Conservation (phyloP, 768 basidiomycete genomes). For the Chiua virens region DNA sequence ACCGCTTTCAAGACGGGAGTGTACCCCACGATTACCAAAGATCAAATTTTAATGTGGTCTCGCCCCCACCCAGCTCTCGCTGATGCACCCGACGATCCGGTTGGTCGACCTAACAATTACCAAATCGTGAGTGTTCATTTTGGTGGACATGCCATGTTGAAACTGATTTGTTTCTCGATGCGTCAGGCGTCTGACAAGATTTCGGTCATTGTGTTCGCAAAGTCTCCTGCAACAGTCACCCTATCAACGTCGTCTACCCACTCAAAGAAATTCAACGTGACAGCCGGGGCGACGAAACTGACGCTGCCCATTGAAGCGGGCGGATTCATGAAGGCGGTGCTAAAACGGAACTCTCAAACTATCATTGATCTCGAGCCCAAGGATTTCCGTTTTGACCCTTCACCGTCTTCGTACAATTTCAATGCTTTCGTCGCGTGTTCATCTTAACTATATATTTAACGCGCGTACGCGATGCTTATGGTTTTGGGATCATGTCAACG, state of each 20-base stretch:
- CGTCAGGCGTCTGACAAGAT: slow-evolving; percentile 56
- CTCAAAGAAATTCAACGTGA: slow-evolving; percentile 48
- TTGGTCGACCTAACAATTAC: slow-evolving; percentile 56
- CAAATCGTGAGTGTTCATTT: slow-evolving; percentile 45
- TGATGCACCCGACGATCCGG: slow-evolving; percentile 52
- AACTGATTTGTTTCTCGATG: slow-evolving; percentile 5
- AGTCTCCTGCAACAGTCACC: slow-evolving; percentile 53
- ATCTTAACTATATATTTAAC: slow-evolving; percentile 18
- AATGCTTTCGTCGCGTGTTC: slow-evolving; percentile 60
- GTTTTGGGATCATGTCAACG: too few relatives aligned
- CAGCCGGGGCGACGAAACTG: slow-evolving; percentile 61
- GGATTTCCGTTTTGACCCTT: slow-evolving; percentile 53
- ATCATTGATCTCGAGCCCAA: slow-evolving; percentile 48
- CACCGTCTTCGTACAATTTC: slow-evolving; percentile 64
- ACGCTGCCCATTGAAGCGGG: slow-evolving; percentile 58
- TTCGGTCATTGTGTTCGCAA: too few relatives aligned
- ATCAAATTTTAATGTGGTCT: slow-evolving; percentile 67
- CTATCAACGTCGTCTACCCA: slow-evolving; percentile 49
- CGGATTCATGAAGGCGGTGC: slow-evolving; percentile 47
- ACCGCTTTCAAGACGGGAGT: slow-evolving; percentile 69
- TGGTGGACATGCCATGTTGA: not conserved
- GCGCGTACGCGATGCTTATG: too few relatives aligned
- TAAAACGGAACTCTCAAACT: slow-evolving; percentile 47
- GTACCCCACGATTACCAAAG: slow-evolving; percentile 56
- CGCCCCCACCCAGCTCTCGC: slow-evolving; percentile 61